Conservation (phyloP, 2,329 filamentous ascomycete species). For the Ophiocordyceps polyrhachis-furcata region DNA sequence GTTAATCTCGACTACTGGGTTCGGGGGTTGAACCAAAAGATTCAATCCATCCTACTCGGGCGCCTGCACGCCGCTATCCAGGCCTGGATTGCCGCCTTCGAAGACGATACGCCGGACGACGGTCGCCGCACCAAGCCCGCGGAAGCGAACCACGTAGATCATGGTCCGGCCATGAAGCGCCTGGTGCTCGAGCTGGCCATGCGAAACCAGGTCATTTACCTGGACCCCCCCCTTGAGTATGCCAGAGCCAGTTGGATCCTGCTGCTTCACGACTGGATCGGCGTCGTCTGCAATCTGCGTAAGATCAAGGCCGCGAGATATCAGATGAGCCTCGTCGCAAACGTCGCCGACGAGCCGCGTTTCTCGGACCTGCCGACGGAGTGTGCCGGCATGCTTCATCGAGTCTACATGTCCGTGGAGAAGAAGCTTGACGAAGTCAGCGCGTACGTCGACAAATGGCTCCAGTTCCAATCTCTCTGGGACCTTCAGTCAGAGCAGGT, state of each 20-base stretch:
- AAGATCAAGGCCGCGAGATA: slow-evolving; percentile 93
- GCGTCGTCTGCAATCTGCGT: slow-evolving; percentile 75
- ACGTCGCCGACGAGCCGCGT: slow-evolving; percentile 43
- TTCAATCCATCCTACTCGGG: slow-evolving; percentile 61
- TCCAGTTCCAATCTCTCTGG: slow-evolving; percentile 97
- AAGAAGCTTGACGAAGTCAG: slow-evolving; percentile 64
- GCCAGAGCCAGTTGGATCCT: slow-evolving; percentile 86
- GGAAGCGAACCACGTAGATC: slow-evolving; percentile 26
- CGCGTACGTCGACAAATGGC: slow-evolving; percentile 88
- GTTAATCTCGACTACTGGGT: slow-evolving; percentile 90
- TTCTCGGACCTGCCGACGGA: slow-evolving; percentile 74
- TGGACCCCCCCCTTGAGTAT: slow-evolving; percentile 83
- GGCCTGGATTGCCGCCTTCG: slow-evolving; percentile 75
- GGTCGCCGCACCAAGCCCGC: slow-evolving; percentile 31
- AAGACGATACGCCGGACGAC: slow-evolving; percentile 37
- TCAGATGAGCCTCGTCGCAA: slow-evolving; percentile 64
- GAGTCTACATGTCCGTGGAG: slow-evolving; percentile 71
- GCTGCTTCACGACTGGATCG: slow-evolving; percentile 86
- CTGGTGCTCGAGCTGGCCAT: slow-evolving; percentile 88
- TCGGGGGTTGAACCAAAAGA: slow-evolving; percentile 63
- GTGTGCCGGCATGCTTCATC: slow-evolving; percentile 60
- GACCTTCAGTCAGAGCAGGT: slow-evolving; percentile 93
- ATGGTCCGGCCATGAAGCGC: slow-evolving; percentile 47
- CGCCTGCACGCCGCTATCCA: slow-evolving; percentile 71
- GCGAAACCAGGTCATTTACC: slow-evolving; percentile 93